Conservation (phyloP, 345 rosid species). For the Lenwebbia sp. region DNA sequence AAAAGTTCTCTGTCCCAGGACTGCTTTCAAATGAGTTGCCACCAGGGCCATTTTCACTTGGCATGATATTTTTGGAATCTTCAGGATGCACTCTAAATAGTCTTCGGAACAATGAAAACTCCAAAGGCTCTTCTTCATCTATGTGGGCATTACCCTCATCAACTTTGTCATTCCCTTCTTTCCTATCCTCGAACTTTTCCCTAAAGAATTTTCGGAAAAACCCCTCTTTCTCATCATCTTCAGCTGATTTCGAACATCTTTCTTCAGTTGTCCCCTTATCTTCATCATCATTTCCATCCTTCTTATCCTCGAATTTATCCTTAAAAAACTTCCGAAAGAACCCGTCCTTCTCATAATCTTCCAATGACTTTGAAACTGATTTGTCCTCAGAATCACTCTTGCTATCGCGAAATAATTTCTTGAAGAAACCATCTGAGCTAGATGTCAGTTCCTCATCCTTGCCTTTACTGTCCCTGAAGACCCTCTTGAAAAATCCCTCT, state of each 20-base stretch:
- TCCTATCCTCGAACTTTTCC: constrained; percentile 81
- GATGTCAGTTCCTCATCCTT: constrained; percentile 58
- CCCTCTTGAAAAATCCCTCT: constrained; percentile 71
- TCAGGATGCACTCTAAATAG: constrained; percentile 94
- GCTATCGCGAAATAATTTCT: constrained; percentile 56
- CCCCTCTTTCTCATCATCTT: constrained; percentile 90
- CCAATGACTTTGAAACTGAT: constrained; percentile 38
- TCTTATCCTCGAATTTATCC: constrained; percentile 73
- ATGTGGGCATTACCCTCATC: constrained; percentile 34
- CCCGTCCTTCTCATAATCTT: constrained; percentile 80
- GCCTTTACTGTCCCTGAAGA: constrained; percentile 57
- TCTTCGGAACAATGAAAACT: constrained; percentile 67
- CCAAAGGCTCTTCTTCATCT: constrained; percentile 84
- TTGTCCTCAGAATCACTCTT: constrained; percentile 45
- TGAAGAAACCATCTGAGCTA: constrained; percentile 77
- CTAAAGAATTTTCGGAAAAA: constrained; percentile 73
- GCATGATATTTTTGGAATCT: constrained; percentile 43
- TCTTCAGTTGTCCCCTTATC: constrained; percentile 23
- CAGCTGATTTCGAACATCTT: constrained; percentile 49
- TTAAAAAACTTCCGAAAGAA: constrained; percentile 76
- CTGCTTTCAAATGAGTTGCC: constrained; percentile 68
- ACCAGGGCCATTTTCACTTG: constrained; percentile 44
- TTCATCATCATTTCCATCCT: constrained; percentile 48
- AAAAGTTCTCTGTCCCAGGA: constrained; percentile 92
- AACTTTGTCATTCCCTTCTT: constrained; percentile 49